Percentiles rank a stretch among this genome's conserved stretches.
phyloP scores from a whole-genome alignment of 2,329 filamentous ascomycete species.

The Didymella pomorum region DNA sequence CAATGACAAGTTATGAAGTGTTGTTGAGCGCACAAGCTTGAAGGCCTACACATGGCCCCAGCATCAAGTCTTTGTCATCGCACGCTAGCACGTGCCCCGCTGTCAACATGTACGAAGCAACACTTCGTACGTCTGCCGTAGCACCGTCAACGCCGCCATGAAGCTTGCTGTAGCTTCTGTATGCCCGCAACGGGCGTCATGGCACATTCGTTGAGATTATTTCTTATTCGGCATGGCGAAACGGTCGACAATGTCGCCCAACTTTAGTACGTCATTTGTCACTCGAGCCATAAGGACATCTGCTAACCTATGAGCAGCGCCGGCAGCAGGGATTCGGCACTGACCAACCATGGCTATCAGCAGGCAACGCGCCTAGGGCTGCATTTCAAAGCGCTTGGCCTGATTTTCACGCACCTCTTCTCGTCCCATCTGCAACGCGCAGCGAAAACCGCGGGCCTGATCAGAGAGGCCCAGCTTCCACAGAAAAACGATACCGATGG shows the following conservation, averaged over 20 bases:
- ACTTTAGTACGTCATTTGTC: constrained; percentile 65
- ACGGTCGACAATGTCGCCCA: constrained; percentile 88
- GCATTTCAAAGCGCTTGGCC: constrained; percentile 69
- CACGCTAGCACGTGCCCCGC: constrained; percentile 23
- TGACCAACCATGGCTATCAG: constrained; percentile 82
- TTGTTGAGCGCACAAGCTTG: no score
- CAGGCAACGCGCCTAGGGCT: constrained; percentile 77
- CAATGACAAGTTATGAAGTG: no score
- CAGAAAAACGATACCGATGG: background rate
- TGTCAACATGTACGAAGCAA: constrained; percentile 12
- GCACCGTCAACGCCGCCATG: constrained; percentile 23
- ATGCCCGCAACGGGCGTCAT: constrained; percentile 34
- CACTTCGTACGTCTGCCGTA: constrained; percentile 9
- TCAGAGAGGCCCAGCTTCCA: constrained; percentile 64
- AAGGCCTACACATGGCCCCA: no score
- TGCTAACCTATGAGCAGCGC: constrained; percentile 62
- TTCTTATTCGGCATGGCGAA: constrained; percentile 87
- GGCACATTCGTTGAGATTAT: constrained; percentile 64
- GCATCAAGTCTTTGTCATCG: constrained; percentile 22
- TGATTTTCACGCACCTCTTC: constrained; percentile 75
- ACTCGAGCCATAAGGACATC: background rate
- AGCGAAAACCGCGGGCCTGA: constrained; percentile 71
- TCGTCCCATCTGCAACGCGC: constrained; percentile 81
- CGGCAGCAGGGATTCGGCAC: constrained; percentile 78
- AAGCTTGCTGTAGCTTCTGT: constrained; percentile 19